Conservation (phyloP, 139 green algal genomes). For the Volvox africanus region DNA sequence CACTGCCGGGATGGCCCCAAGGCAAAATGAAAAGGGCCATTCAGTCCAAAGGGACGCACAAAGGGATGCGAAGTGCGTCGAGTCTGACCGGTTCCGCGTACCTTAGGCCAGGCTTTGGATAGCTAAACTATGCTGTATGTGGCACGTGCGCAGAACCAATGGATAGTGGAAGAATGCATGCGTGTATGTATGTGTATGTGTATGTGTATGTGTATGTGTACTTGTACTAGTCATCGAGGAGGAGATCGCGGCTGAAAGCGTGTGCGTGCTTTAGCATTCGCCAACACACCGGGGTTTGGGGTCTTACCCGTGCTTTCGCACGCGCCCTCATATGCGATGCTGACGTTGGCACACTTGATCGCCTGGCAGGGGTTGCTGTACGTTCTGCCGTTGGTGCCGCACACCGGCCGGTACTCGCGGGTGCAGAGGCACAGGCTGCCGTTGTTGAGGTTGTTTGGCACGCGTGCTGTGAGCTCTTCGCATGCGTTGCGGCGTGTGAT, state of each 20-base stretch:
- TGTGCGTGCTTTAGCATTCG: no score
- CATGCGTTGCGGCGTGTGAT: background rate
- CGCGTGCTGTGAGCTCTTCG: background rate
- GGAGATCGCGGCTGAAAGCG: no score
- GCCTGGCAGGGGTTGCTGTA: conserved; percentile 55
- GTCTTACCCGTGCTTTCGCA: conserved; percentile 22
- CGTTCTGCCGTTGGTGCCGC: conserved; percentile 24
- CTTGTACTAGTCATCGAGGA: no score
- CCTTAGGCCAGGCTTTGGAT: no score
- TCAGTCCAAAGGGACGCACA: background rate
- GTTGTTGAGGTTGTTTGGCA: background rate
- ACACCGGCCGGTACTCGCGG: background rate
- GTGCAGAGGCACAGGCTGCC: background rate
- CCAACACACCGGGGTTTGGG: background rate
- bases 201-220: no score
- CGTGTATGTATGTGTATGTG: no score
- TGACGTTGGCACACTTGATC: background rate
- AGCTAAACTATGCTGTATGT: no score
- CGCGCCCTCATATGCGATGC: conserved; percentile 38
- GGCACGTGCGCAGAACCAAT: no score
- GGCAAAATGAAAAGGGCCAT: background rate
- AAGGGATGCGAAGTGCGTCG: no score
- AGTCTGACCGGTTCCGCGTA: no score
- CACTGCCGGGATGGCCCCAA: background rate
- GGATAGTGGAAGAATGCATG: no score